Conservation (phyloP, 177 flowering plant species). For the Vitis hybrid region DNA sequence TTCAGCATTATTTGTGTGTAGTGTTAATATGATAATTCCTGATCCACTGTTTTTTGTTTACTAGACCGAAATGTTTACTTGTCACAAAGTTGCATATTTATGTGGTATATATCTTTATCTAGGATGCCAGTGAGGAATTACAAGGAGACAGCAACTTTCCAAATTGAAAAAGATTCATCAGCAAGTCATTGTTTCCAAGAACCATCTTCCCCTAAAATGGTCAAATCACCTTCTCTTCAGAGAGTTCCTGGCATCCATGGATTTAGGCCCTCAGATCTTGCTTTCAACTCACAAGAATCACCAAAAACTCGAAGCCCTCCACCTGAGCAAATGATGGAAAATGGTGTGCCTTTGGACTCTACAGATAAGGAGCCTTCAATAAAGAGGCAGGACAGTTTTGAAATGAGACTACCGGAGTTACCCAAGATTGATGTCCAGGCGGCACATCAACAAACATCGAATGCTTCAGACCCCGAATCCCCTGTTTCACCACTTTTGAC, state of each 20-base stretch:
- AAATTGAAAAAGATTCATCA: conserved; percentile 82
- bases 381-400: conserved; percentile 86
- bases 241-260: conserved; percentile 59
- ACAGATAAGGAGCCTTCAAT: conserved; percentile 75
- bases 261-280: conserved; percentile 49
- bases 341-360: conserved; percentile 56
- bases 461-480: conserved; percentile 88
- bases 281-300: conserved; percentile 65
- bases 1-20: not conserved
- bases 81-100: not conserved
- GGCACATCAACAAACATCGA: conserved; percentile 50
- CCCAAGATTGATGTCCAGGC: conserved; percentile 84
- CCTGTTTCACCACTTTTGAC: conserved; percentile 95
- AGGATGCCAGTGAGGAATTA: conserved; percentile 80
- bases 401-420: conserved; percentile 80
- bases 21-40: not conserved
- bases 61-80: not conserved
- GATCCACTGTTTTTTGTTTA: not conserved
- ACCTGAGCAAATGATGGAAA: conserved; percentile 73
- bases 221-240: conserved; percentile 90
- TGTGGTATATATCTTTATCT: conserved; percentile 16
- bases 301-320: conserved; percentile 77
- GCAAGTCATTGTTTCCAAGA: conserved; percentile 75
- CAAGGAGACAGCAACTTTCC: conserved; percentile 68
- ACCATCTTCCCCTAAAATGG: conserved; percentile 84